Conservation (phyloP, 495 filamentous ascomycete genomes). For the Cercophora sp. region DNA sequence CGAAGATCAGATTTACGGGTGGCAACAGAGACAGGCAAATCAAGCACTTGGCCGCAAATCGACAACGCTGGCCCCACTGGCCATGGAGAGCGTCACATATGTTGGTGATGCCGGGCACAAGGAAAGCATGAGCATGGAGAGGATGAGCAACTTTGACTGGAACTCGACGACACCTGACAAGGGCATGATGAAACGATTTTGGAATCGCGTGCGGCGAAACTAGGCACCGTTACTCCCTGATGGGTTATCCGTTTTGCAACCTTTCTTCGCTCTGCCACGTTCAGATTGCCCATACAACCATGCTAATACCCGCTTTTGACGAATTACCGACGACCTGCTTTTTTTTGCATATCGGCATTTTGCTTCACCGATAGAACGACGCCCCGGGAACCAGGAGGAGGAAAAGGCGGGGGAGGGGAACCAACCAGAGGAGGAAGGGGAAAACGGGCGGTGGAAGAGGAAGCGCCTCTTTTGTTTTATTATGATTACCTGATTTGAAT, state of each 20-base stretch:
- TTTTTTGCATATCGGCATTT: too few relatives aligned
- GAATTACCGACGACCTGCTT: too few relatives aligned
- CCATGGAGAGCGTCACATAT: conserved; percentile 14
- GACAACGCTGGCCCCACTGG: conserved; percentile 16
- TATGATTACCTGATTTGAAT: neutral
- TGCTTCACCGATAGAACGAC: too few relatives aligned
- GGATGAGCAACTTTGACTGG: conserved; percentile 21
- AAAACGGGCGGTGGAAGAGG: neutral
- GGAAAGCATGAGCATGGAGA: conserved; percentile 33
- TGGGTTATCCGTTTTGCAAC: too few relatives aligned
- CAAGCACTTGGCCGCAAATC: conserved; percentile 29
- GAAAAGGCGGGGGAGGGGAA: too few relatives aligned
- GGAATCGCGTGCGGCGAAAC: conserved; percentile 32
- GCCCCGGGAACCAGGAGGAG: too few relatives aligned
- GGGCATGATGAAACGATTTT: conserved; percentile 38
- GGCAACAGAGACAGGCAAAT: conserved; percentile 37
- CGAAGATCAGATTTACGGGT: conserved; percentile 60
- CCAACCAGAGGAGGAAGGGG: neutral
- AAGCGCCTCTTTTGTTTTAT: neutral
- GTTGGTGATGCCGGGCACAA: conserved; percentile 18
- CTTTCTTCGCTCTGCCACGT: too few relatives aligned
- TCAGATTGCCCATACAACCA: too few relatives aligned
- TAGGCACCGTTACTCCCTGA: too few relatives aligned
- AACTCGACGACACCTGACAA: conserved; percentile 20
- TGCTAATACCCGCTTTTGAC: too few relatives aligned